Percentiles rank a stretch among this genome's conserved stretches.
Conservation (phyloP, 495 filamentous ascomycete genomes). For the Corynascus novoguineensis region DNA sequence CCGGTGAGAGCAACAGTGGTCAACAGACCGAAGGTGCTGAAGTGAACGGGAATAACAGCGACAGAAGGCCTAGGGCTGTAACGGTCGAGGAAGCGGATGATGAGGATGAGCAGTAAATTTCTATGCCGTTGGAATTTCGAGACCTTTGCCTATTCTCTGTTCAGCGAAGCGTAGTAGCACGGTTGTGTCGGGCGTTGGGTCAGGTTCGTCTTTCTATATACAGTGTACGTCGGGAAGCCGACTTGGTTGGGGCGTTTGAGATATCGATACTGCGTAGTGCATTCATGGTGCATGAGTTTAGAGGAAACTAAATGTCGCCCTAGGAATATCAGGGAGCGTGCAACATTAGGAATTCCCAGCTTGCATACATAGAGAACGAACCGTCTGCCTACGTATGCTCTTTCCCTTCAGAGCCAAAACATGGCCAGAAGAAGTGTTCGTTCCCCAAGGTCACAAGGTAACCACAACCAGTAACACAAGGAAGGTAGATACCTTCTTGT, state of each 20-base stretch:
- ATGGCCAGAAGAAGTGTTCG: background rate
- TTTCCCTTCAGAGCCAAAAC: background rate
- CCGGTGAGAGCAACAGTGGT: background rate
- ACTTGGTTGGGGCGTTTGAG: background rate
- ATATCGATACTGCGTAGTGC: background rate
- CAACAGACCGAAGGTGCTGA: background rate
- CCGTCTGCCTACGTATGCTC: background rate
- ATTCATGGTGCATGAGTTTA: background rate
- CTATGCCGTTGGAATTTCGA: background rate
- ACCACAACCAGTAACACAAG: background rate
- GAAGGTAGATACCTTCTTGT: background rate
- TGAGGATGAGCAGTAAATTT: conserved; percentile 17
- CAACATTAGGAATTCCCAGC: too few relatives aligned
- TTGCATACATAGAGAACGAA: background rate
- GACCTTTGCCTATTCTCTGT: background rate
- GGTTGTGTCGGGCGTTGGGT: background rate
- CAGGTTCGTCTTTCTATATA: background rate
- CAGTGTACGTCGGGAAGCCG: background rate
- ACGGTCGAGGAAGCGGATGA: conserved; percentile 39
- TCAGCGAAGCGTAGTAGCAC: background rate
- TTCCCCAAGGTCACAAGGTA: too few relatives aligned
- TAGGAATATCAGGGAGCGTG: too few relatives aligned
- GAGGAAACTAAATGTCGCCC: background rate
- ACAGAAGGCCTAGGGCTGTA: conserved; percentile 33
- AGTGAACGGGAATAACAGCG: conserved; percentile 9